phyloP scores from a whole-genome alignment of 371 early-diverging fungal genomes.

The Choanephora cucurbitarum region DNA sequence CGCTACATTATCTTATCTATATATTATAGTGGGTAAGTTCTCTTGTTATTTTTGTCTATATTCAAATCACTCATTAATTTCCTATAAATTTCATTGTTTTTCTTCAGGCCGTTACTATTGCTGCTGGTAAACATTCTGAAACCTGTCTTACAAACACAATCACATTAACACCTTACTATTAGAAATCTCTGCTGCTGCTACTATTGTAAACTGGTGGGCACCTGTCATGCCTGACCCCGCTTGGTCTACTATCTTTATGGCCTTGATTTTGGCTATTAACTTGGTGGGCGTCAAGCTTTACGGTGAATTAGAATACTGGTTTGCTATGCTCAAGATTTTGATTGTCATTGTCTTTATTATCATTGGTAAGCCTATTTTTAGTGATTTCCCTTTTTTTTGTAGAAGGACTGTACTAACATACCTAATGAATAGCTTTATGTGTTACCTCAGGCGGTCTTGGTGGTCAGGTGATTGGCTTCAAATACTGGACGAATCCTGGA shows the following conservation, averaged over 20 bases:
- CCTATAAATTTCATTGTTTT: too few relatives aligned
- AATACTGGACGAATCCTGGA: slow-evolving; percentile 73
- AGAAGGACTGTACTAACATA: too few relatives aligned
- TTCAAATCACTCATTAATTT: not conserved
- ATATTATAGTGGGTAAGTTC: slow-evolving; percentile 38
- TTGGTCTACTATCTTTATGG: slow-evolving; percentile 63
- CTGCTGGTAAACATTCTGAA: slow-evolving; percentile 22
- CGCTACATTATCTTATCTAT: too few relatives aligned
- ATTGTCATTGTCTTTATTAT: slow-evolving; percentile 71
- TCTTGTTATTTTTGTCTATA: not conserved
- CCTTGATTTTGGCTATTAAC: slow-evolving; percentile 58
- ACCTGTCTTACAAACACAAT: not conserved
- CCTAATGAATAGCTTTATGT: slow-evolving; percentile 50
- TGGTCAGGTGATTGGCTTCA: slow-evolving; percentile 60
- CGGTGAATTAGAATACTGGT: slow-evolving; percentile 79
- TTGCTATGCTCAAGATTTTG: slow-evolving; percentile 67
- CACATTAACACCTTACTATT: slow-evolving; percentile 24
- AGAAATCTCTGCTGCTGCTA: slow-evolving; percentile 78
- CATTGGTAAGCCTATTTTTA: slow-evolving; percentile 61
- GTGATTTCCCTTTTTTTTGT: too few relatives aligned
- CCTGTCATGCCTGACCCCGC: slow-evolving; percentile 53
- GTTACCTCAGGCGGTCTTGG: slow-evolving; percentile 71
- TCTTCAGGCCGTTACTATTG: slow-evolving; percentile 33
- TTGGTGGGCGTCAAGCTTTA: slow-evolving; percentile 55
- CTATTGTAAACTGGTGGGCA: slow-evolving; percentile 80